These are phyloP conservation scores for Fusarium sp. DNA, from an alignment of 2,329 filamentous ascomycete species.

Conservation along the genomic window DNA sequence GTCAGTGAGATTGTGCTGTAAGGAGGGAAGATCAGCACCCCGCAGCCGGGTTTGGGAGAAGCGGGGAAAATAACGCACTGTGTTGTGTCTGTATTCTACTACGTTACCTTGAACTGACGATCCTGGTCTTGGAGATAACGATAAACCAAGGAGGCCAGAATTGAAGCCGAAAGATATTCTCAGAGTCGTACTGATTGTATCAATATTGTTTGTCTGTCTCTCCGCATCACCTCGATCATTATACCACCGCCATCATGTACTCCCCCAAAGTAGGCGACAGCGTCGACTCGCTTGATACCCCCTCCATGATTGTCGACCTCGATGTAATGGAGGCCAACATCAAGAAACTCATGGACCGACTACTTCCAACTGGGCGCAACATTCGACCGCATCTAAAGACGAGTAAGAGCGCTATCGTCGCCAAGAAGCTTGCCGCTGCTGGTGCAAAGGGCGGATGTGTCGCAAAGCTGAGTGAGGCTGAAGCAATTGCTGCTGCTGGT, in stretches of 20 bases:
- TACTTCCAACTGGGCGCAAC: conserved; percentile 56
- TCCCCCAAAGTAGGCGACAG: conserved; percentile 18
- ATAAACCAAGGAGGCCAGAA: background rate
- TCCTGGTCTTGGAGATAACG: background rate
- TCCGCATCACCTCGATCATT: background rate
- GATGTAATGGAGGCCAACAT: conserved; percentile 65
- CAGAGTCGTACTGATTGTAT: too few relatives aligned
- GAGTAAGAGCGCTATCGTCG: conserved; percentile 24
- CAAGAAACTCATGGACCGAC: conserved; percentile 56
- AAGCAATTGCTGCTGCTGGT: conserved; percentile 28
- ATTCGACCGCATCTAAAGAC: conserved; percentile 37
- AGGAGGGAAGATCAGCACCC: background rate
- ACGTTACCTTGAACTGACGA: conserved; percentile 10
- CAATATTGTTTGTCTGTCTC: background rate
- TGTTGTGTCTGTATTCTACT: background rate
- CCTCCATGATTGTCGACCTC: conserved; percentile 67
- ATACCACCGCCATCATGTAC: conserved; percentile 3
- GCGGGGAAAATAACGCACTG: conserved; percentile 13
- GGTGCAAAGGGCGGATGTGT: conserved; percentile 36
- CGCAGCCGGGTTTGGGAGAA: background rate
- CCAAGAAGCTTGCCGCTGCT: conserved; percentile 25
- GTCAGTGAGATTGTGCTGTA: background rate
- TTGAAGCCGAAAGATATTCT: background rate
- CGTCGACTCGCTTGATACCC: conserved; percentile 59
- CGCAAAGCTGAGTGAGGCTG: conserved; percentile 34